Evolutionary conservation across 441 rosid genomes (phyloP), one percentile per base, ranked within the genome.

Genomic region (Bocquillonia castaneifolia): DNA sequence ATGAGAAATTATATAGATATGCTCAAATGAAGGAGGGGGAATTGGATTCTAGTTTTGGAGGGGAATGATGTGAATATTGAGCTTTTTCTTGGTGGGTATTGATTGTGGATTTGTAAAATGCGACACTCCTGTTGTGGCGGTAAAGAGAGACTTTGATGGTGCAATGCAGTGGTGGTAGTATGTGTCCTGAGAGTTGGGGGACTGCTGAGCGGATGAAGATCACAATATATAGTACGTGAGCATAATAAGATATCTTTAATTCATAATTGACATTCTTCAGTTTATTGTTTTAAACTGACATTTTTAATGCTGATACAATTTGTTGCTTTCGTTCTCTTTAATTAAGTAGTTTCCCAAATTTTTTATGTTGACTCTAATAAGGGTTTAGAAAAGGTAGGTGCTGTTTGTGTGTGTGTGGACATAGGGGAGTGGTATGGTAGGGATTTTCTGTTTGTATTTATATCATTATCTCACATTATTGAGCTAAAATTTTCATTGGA

Each of bases 1-100:
- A 84, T 58, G 92, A 93, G 77, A 88, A 81, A 80, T 69, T 93
- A 69, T 74, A 57, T 31, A 74, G 67, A 74, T 86, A 76, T 81
- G 96, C 92, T n/a, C 78, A 82, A 71, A 87, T 80, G 93, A 79
- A 74, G 71, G 76, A 82, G 53, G 68, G 77, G 68, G 86, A 82
- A 34, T 18, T 65, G 39, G 69, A 63, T 70, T 72, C 59, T 63
- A 63, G 55, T 53, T 14, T 26, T 29, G 37, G 64, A 52, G 62
- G 25, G 59, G 36, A 59, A 59, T 72, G 65, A 31, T 59, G 14
- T 20, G 31, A 53, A 58, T 50, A 25, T 39, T 58, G 66, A 40
- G 31, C 14, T 40, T 44, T 17, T n/a, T 28, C 13, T 22, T 48
- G 20, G 28, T 66, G 52, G 39, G 1, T 45, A 9, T 47, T 15